These are phyloP conservation scores for Trichosporon sp. DNA, from an alignment of 1,284 basidiomycete genomes.

Conservation along the genomic window DNA sequence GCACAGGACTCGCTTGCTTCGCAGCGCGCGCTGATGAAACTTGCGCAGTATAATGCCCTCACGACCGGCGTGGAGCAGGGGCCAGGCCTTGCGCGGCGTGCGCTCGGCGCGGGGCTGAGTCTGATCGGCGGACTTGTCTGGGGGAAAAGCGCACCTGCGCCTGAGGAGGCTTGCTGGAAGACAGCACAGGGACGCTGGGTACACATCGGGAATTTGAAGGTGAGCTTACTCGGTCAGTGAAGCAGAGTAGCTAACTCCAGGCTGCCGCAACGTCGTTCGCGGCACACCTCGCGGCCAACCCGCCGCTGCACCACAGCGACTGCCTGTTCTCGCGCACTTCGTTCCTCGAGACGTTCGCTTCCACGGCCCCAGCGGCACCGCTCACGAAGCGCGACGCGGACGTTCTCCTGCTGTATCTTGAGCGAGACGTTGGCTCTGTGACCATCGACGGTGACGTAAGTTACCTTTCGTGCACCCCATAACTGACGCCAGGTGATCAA, in stretches of 20 bases:
- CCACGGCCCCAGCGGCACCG: background rate
- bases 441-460: conserved; percentile 62
- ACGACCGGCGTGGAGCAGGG: conserved; percentile 62
- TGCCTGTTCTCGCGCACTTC: conserved; percentile 59
- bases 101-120: conserved; percentile 80
- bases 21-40: conserved; percentile 42
- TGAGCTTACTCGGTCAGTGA: conserved; percentile 6
- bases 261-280: conserved; percentile 59
- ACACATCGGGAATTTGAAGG: conserved; percentile 52
- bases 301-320: conserved; percentile 56
- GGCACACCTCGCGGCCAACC: conserved; percentile 52
- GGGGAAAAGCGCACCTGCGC: conserved; percentile 20
- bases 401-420: conserved; percentile 68
- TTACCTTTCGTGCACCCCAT: conserved; percentile 1
- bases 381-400: conserved; percentile 52
- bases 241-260: conserved; percentile 16
- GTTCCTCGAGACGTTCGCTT: conserved; percentile 59
- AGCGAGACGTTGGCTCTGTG: conserved; percentile 64
- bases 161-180: conserved; percentile 61
- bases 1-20: conserved; percentile 28
- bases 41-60: conserved; percentile 57
- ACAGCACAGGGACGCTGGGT: conserved; percentile 63
- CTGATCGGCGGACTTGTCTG: conserved; percentile 49
- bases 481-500: conserved; percentile 60
- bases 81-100: conserved; percentile 64